These are phyloP conservation scores for Termitomyces sp. DNA, from an alignment of 768 basidiomycete genomes.

Conservation along the genomic window DNA sequence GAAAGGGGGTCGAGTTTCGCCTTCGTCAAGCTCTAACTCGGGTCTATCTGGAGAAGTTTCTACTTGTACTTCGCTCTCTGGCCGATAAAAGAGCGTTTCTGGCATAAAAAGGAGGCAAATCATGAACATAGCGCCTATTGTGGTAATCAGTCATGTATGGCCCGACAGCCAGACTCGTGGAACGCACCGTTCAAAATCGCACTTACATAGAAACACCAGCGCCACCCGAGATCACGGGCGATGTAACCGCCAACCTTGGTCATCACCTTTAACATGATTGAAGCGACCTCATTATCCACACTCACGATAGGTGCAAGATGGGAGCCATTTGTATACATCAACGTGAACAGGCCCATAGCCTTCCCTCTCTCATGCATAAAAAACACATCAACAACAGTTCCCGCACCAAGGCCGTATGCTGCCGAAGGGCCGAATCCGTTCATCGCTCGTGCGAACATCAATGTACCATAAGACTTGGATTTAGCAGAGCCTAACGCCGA, in stretches of 20 bases:
- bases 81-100: conserved; percentile 34
- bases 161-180: not conserved
- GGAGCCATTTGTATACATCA: conserved; percentile 34
- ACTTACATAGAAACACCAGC: conserved; percentile 39
- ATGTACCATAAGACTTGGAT: conserved; percentile 25
- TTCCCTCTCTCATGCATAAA: conserved; percentile 33
- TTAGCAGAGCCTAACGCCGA: conserved; percentile 19
- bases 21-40: conserved; percentile 7
- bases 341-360: conserved; percentile 36
- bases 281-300: not conserved
- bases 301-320: conserved; percentile 36
- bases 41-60: not conserved
- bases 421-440: conserved; percentile 32
- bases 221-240: conserved; percentile 30
- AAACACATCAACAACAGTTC: conserved; percentile 32
- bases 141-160: not conserved
- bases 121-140: conserved; percentile 22
- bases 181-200: conserved; percentile 32
- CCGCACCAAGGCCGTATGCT: conserved; percentile 30
- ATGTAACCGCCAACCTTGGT: conserved; percentile 30
- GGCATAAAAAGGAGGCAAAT: conserved; percentile 32
- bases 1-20: conserved; percentile 7
- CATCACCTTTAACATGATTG: not conserved
- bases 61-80: conserved; percentile 11
- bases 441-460: conserved; percentile 27